A percentile compares a stretch with the other conserved stretches of the same genome.
Evolutionary conservation across 1,139 yeast species (phyloP).

Genomic region (Yamadazyma trypodendri): DNA sequence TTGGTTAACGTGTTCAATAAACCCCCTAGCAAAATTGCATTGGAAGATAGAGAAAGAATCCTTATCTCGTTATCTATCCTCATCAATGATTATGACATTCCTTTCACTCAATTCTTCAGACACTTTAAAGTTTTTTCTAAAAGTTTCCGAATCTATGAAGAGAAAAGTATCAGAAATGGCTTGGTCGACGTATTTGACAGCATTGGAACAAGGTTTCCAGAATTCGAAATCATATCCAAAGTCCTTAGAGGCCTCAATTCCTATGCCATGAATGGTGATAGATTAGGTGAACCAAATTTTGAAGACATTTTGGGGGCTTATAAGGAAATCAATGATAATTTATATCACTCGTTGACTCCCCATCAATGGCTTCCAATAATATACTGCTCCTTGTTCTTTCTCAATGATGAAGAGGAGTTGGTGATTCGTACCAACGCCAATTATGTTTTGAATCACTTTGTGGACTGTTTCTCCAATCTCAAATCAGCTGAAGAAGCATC

Average conservation of each 20-base stretch:
- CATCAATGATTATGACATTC: conserved; percentile 52
- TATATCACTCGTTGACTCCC: conserved; percentile 43
- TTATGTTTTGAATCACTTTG: conserved; percentile 59
- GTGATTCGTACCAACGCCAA: conserved; percentile 81
- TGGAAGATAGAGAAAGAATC: conserved; percentile 56
- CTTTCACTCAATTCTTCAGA: conserved; percentile 51
- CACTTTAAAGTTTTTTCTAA: conserved; percentile 58
- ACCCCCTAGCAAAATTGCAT: conserved; percentile 54
- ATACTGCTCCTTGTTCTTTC: conserved; percentile 64
- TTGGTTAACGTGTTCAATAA: conserved; percentile 63
- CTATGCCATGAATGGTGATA: conserved; percentile 59
- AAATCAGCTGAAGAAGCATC: conserved; percentile 31
- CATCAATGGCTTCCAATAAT: conserved; percentile 81
- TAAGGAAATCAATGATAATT: conserved; percentile 57
- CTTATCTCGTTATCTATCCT: conserved; percentile 58
- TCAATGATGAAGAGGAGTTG: conserved; percentile 77
- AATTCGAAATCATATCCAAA: conserved; percentile 44
- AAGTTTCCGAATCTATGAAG: conserved; percentile 57
- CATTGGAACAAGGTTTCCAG: conserved; percentile 54
- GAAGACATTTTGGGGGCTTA: conserved; percentile 72
- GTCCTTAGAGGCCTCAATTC: conserved; percentile 69
- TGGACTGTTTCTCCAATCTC: conserved; percentile 53
- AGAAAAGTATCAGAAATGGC: conserved; percentile 58
- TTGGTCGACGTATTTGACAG: conserved; percentile 59
- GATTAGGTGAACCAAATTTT: conserved; percentile 78